phyloP scores from a whole-genome alignment of 2,329 filamentous ascomycete genomes.

The Coniochaeta sp. region DNA sequence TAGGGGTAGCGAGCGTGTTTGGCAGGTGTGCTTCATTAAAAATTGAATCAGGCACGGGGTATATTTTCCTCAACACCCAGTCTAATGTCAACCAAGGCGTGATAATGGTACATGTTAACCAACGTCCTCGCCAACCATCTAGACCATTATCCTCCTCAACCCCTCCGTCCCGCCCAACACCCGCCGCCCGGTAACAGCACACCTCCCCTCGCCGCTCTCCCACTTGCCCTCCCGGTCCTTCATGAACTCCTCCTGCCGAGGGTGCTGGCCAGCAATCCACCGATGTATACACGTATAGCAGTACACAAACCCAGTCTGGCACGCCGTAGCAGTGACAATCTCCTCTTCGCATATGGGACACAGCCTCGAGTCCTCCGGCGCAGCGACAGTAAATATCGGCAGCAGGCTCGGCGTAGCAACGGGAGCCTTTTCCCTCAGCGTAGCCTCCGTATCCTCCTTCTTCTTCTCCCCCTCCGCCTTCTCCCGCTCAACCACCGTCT shows the following conservation, averaged over 20 bases:
- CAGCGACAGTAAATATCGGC: slow-evolving; percentile 75
- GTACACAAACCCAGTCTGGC: slow-evolving; percentile 90
- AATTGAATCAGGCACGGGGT: neutral
- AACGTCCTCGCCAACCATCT: neutral
- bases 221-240: slow-evolving; percentile 59
- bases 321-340: slow-evolving; percentile 84
- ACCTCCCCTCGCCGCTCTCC: slow-evolving; percentile 75
- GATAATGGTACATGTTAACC: neutral
- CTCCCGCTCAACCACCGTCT: slow-evolving; percentile 15
- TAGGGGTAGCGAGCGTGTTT: neutral
- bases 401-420: slow-evolving; percentile 70
- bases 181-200: slow-evolving; percentile 81
- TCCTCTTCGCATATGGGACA: slow-evolving; percentile 81
- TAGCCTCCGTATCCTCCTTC: slow-evolving; percentile 18
- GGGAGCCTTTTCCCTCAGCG: slow-evolving; percentile 50
- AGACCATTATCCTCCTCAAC: slow-evolving; percentile 83
- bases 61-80: neutral
- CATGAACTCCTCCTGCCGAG: slow-evolving; percentile 82
- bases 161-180: slow-evolving; percentile 90
- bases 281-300: slow-evolving; percentile 94
- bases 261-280: slow-evolving; percentile 83
- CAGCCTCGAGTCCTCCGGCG: slow-evolving; percentile 58
- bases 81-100: neutral
- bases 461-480: slow-evolving; percentile 19
- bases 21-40: neutral